Conservation (phyloP, 176 grass and related monocot genomes). For the Aegilops speltoides region DNA sequence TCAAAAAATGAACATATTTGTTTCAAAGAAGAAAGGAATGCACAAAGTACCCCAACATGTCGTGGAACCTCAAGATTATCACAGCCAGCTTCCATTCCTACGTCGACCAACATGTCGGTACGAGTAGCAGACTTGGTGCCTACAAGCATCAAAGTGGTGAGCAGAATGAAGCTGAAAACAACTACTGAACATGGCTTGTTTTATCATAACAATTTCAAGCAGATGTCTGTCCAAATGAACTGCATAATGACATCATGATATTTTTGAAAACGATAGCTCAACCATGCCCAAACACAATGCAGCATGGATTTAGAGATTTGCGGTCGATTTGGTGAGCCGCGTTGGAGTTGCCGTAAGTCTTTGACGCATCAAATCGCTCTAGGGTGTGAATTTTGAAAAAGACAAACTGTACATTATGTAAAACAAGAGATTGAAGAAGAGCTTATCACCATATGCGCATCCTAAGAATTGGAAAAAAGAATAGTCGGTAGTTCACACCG, state of each 20-base stretch:
- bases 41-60: not conserved
- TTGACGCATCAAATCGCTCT: not conserved
- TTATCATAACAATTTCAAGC: not conserved
- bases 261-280: not conserved
- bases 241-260: not conserved
- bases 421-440: no score
- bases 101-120: not conserved
- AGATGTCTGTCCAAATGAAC: not conserved
- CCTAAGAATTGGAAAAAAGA: not conserved
- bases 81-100: not conserved
- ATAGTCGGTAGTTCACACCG: not conserved
- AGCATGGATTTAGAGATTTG: not conserved
- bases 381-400: no score
- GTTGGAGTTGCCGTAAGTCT: not conserved
- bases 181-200: not conserved
- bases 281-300: not conserved
- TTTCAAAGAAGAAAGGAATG: not conserved
- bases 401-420: no score
- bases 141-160: not conserved
- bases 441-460: not conserved
- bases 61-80: not conserved
- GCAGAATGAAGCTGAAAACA: slow-evolving; percentile 4
- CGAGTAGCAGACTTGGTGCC: not conserved
- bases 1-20: not conserved
- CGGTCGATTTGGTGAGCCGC: not conserved